Percentiles rank a stretch among this genome's conserved stretches.
Conservation (phyloP, 2,329 filamentous ascomycete species). For the Colletotrichum liaoningense region DNA sequence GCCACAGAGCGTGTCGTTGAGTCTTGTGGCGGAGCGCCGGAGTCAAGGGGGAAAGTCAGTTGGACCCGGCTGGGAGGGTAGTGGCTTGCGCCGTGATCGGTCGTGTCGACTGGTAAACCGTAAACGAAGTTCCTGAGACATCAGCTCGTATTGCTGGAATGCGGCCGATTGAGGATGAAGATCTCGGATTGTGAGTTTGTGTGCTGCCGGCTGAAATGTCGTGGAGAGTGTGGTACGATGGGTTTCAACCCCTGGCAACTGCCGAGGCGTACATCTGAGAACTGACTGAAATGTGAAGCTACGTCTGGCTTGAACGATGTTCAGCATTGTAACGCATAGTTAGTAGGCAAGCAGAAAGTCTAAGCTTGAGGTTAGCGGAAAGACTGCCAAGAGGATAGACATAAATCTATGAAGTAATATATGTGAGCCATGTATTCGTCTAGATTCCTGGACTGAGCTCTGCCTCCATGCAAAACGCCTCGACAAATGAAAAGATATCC, state of each 20-base stretch:
- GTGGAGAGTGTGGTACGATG: background rate
- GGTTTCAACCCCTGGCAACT: background rate
- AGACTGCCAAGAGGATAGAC: too few relatives aligned
- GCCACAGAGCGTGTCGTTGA: background rate
- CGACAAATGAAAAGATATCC: slow-evolving; percentile 28
- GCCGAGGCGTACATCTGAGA: background rate
- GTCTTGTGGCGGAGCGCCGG: background rate
- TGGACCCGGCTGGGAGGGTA: background rate
- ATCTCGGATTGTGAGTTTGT: background rate
- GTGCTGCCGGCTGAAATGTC: background rate
- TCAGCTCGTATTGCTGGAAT: background rate
- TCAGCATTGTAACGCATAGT: background rate
- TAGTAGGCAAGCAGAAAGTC: background rate
- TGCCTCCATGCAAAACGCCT: slow-evolving; percentile 35
- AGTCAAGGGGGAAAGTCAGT: background rate
- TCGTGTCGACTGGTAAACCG: background rate
- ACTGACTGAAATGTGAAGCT: background rate
- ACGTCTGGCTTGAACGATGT: background rate
- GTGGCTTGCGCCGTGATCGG: background rate
- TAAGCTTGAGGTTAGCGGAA: too few relatives aligned
- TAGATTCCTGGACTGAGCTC: slow-evolving; percentile 19
- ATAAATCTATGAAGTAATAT: background rate
- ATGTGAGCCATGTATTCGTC: slow-evolving; percentile 18
- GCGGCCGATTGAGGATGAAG: background rate
- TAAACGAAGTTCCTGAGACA: background rate